phyloP scores from a whole-genome alignment of 2,329 filamentous ascomycete genomes.

The Botrytis sinoallii region DNA sequence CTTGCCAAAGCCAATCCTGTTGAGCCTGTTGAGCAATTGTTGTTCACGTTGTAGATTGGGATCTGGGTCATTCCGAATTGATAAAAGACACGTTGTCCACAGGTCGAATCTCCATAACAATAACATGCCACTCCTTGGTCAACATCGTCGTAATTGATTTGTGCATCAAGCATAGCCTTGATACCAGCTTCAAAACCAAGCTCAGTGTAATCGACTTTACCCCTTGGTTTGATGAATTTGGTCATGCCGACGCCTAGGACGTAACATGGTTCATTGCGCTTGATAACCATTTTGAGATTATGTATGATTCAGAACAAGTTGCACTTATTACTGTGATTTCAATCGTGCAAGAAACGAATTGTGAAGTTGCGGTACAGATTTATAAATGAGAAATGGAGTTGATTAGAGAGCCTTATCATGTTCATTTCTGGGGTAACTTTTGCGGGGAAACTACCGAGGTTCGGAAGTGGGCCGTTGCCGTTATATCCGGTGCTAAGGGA shows the following conservation, averaged over 20 bases:
- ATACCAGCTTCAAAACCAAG: conserved; percentile 87
- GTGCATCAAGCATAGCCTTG: conserved; percentile 56
- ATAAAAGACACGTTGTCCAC: conserved; percentile 95
- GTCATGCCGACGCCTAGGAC: conserved; percentile 98
- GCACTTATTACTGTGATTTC: not conserved
- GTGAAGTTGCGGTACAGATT: not conserved
- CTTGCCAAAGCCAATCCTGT: conserved; percentile 84
- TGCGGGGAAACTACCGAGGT: conserved; percentile 13
- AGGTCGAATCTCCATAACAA: conserved; percentile 94
- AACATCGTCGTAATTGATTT: conserved; percentile 95
- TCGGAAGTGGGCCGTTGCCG: not conserved
- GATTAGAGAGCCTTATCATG: not conserved
- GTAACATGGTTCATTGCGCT: conserved; percentile 56
- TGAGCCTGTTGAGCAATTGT: conserved; percentile 96
- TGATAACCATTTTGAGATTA: conserved; percentile 27
- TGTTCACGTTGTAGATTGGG: conserved; percentile 97
- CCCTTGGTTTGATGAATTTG: conserved; percentile 96
- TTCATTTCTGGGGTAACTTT: conserved; percentile 1
- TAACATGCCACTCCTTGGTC: conserved; percentile 96
- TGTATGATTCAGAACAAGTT: not conserved
- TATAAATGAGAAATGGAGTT: not conserved
- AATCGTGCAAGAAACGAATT: not conserved
- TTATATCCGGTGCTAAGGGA: not conserved
- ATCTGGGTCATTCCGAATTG: conserved; percentile 98
- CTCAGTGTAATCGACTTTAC: conserved; percentile 92